phyloP scores from a whole-genome alignment of 2,329 filamentous ascomycete genomes.

The Erysiphe pulchra region DNA sequence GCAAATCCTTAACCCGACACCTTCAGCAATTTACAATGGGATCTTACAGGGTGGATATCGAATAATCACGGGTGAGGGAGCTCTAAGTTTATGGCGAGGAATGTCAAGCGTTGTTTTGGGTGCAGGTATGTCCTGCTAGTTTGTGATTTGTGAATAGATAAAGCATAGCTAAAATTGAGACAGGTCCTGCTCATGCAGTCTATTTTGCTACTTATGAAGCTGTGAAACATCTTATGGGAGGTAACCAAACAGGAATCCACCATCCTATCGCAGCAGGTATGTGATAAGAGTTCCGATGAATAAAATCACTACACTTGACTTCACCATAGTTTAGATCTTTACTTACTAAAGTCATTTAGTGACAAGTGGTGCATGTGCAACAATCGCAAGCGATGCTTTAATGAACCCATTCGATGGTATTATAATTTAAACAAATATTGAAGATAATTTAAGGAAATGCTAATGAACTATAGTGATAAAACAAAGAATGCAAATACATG shows the following conservation, averaged over 20 bases:
- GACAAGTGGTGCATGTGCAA: conserved; percentile 78
- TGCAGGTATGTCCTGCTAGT: conserved; percentile 42
- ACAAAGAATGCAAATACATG: conserved; percentile 95
- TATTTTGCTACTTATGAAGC: conserved; percentile 97
- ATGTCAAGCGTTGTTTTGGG: conserved; percentile 91
- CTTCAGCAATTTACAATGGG: conserved; percentile 62
- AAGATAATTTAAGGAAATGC: conserved; percentile 1
- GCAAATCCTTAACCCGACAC: conserved; percentile 76
- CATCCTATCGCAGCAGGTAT: conserved; percentile 81
- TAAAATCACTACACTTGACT: too few species aligned
- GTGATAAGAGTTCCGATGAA: conserved; percentile 8
- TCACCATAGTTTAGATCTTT: neutral
- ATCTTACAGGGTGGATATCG: conserved; percentile 80
- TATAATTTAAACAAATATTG: neutral
- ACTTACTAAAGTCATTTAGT: conserved; percentile 28
- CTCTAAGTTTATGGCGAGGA: conserved; percentile 82
- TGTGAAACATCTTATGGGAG: conserved; percentile 87
- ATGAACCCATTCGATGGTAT: conserved; percentile 98
- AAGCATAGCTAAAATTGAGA: conserved; percentile 9
- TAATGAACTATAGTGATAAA: conserved; percentile 52
- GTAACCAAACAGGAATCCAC: conserved; percentile 66
- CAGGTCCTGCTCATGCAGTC: conserved; percentile 86
- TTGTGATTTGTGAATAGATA: neutral
- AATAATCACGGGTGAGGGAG: conserved; percentile 72
- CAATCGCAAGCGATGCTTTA: conserved; percentile 87